phyloP scores from a whole-genome alignment of 1,284 basidiomycete species.

The Heterobasidion irregulare region DNA sequence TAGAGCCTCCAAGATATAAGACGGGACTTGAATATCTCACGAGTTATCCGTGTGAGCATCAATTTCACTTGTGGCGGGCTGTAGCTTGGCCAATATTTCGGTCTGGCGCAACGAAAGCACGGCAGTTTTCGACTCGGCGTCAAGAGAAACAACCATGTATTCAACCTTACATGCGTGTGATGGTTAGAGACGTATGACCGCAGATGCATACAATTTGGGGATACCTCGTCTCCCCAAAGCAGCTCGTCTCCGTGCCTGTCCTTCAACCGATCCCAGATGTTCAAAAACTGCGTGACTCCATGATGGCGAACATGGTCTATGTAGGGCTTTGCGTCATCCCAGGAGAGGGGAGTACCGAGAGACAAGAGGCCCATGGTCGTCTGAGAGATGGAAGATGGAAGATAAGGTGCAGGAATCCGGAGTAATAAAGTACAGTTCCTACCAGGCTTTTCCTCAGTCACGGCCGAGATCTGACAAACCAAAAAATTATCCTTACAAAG shows the following conservation, averaged over 20 bases:
- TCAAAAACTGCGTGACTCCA: slow-evolving; percentile 92
- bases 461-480: too few relatives aligned
- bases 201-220: not conserved
- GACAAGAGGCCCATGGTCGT: slow-evolving; percentile 86
- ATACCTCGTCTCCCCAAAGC: slow-evolving; percentile 98
- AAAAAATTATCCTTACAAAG: too few relatives aligned
- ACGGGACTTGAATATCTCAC: slow-evolving; percentile 34
- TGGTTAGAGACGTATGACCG: not conserved
- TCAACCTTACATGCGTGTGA: slow-evolving; percentile 61
- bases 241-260: slow-evolving; percentile 88
- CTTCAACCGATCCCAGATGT: slow-evolving; percentile 90
- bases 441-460: too few relatives aligned
- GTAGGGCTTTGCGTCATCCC: slow-evolving; percentile 85
- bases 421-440: too few relatives aligned
- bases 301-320: slow-evolving; percentile 89
- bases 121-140: slow-evolving; percentile 74
- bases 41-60: slow-evolving; percentile 49
- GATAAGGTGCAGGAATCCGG: too few relatives aligned
- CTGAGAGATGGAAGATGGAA: too few relatives aligned
- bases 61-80: slow-evolving; percentile 60
- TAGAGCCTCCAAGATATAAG: not conserved
- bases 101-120: slow-evolving; percentile 88
- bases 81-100: slow-evolving; percentile 86
- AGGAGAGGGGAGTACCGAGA: slow-evolving; percentile 89
- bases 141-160: slow-evolving; percentile 91